These are phyloP conservation scores for Agaricus bisporus DNA, from an alignment of 768 basidiomycete species.

Conservation along the genomic window DNA sequence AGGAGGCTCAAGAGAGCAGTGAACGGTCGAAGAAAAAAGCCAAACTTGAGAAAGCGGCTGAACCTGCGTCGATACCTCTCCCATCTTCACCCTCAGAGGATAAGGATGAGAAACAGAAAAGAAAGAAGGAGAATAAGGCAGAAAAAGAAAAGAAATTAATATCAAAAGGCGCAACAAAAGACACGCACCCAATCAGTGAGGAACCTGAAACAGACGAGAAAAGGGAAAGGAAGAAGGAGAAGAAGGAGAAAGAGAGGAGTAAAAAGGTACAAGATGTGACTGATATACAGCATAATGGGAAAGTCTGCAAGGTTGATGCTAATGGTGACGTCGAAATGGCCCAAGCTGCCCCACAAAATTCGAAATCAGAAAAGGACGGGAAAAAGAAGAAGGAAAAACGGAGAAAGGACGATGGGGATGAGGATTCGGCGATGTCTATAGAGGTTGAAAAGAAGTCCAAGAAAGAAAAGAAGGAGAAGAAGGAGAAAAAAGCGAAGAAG, in stretches of 20 bases:
- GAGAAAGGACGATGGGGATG: conserved; percentile 7
- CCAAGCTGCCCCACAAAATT: background rate
- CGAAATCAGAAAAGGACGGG: conserved; percentile 12
- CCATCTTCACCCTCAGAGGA: conserved; percentile 11
- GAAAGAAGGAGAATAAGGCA: conserved; percentile 18
- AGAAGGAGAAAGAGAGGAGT: conserved; percentile 21
- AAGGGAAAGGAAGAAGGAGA: conserved; percentile 22
- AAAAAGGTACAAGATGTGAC: conserved; percentile 14
- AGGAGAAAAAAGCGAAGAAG: conserved; percentile 12
- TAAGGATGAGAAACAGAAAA: conserved; percentile 17
- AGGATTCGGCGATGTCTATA: conserved; percentile 4
- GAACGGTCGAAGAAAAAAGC: conserved; percentile 27
- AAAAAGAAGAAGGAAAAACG: conserved; percentile 16
- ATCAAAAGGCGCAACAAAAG: background rate
- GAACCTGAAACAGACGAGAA: conserved; percentile 12
- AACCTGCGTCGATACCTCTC: conserved; percentile 11
- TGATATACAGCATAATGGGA: background rate
- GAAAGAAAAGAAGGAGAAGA: conserved; percentile 13
- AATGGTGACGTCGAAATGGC: background rate
- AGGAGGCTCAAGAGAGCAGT: conserved; percentile 3
- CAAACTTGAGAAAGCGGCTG: conserved; percentile 17
- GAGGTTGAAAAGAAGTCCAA: conserved; percentile 1
- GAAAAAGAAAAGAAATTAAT: conserved; percentile 12
- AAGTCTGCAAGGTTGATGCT: background rate
- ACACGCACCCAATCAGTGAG: conserved; percentile 14